A percentile compares a stretch with the other conserved stretches of the same genome.
Conservation (phyloP, 805 yeast genomes). For the Teunomyces kruisii region DNA sequence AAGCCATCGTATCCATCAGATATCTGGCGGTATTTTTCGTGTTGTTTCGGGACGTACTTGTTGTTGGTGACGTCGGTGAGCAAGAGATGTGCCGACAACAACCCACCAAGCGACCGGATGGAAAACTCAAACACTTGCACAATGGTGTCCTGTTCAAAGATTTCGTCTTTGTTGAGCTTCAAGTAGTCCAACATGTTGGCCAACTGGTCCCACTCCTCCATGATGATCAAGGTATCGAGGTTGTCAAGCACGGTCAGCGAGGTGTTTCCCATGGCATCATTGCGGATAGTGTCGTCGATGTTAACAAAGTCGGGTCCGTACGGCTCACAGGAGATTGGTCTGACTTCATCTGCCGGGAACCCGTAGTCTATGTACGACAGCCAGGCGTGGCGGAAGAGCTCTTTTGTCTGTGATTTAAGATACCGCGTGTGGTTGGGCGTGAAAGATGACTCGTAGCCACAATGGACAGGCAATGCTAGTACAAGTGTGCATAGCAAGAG, state of each 20-base stretch:
- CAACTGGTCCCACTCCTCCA: constrained; percentile 63
- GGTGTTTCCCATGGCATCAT: constrained; percentile 85
- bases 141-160: constrained; percentile 63
- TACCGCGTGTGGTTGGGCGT: constrained; percentile 35
- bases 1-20: constrained; percentile 61
- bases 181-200: constrained; percentile 29
- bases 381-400: constrained; percentile 75
- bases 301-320: constrained; percentile 62
- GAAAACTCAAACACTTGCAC: constrained; percentile 89
- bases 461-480: constrained; percentile 1
- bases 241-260: constrained; percentile 78
- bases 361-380: constrained; percentile 64
- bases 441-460: constrained; percentile 24
- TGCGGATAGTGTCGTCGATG: constrained; percentile 54
- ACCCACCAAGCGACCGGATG: constrained; percentile 79
- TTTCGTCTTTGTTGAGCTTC: constrained; percentile 35
- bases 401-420: constrained; percentile 46
- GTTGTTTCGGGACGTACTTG: constrained; percentile 18
- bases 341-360: constrained; percentile 79
- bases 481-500: background rate
- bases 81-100: constrained; percentile 70
- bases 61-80: constrained; percentile 26
- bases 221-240: constrained; percentile 72
- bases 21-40: constrained; percentile 30
- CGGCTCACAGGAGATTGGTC: constrained; percentile 70